Conservation (phyloP, 331 rosid genomes). For the Quercus lobata region DNA sequence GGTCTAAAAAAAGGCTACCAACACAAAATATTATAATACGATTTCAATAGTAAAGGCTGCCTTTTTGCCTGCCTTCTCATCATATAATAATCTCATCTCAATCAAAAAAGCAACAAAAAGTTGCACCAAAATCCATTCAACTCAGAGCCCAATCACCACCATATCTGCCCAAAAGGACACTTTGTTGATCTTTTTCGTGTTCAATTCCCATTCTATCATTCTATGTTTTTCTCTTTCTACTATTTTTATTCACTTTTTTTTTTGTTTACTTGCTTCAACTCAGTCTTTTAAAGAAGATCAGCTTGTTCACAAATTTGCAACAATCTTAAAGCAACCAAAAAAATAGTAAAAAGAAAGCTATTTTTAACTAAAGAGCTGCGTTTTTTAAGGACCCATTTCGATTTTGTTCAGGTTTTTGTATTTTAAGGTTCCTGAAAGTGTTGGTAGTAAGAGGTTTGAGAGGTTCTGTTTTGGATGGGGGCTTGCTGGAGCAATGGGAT, state of each 20-base stretch:
- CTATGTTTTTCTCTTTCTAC: neutral
- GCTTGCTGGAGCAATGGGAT: constrained; percentile 82
- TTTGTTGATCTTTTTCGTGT: constrained; percentile 25
- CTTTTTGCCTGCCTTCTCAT: constrained; percentile 9
- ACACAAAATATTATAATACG: neutral
- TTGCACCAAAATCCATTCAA: constrained; percentile 11
- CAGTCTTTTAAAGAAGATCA: neutral
- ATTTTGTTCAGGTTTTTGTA: neutral
- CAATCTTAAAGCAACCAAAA: neutral
- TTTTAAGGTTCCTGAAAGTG: constrained; percentile 12
- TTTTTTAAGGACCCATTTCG: neutral
- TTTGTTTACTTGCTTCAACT: neutral
- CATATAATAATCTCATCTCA: neutral
- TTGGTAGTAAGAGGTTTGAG: constrained; percentile 15
- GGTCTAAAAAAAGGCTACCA: constrained; percentile 54
- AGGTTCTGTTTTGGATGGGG: constrained; percentile 67
- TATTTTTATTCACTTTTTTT: neutral
- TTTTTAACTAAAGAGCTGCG: neutral
- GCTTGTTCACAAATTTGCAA: constrained; percentile 4
- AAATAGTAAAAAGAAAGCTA: neutral
- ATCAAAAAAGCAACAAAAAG: constrained; percentile 29
- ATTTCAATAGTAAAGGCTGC: constrained; percentile 21
- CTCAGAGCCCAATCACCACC: constrained; percentile 22
- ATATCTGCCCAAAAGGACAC: constrained; percentile 25
- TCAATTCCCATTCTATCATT: neutral